Conservation (phyloP, 2,329 filamentous ascomycete genomes). For the Leptographium lundbergii region DNA sequence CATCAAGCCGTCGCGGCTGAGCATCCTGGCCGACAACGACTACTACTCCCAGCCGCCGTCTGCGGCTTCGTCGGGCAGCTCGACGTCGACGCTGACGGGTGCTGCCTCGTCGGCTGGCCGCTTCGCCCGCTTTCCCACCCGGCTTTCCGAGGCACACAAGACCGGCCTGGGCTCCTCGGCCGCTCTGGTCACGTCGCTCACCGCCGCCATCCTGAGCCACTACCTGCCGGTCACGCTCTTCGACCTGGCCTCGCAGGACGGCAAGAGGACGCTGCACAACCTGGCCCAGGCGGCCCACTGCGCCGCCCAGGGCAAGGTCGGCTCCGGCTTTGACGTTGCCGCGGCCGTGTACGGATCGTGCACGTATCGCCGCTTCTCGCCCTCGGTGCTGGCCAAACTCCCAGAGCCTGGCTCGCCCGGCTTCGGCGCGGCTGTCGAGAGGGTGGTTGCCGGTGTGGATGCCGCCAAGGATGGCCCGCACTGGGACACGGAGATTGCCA, state of each 20-base stretch:
- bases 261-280: conserved; percentile 65
- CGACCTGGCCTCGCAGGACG: conserved; percentile 39
- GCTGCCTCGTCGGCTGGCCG: conserved; percentile 22
- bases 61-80: conserved; percentile 17
- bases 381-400: conserved; percentile 53
- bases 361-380: conserved; percentile 85
- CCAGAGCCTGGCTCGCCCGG: conserved; percentile 52
- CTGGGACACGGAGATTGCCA: conserved; percentile 73
- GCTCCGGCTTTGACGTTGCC: conserved; percentile 90
- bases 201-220: conserved; percentile 62
- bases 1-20: conserved; percentile 60
- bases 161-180: conserved; percentile 92
- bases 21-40: conserved; percentile 86
- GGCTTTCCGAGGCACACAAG: conserved; percentile 73
- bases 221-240: conserved; percentile 51
- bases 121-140: conserved; percentile 69
- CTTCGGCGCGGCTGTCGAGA: conserved; percentile 54
- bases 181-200: conserved; percentile 80
- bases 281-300: conserved; percentile 89
- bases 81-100: conserved; percentile 20
- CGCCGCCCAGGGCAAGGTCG: conserved; percentile 91
- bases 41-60: conserved; percentile 72
- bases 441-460: conserved; percentile 47
- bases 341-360: conserved; percentile 87
- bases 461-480: conserved; percentile 23